These are phyloP conservation scores for Ascochyta rabiei DNA, from an alignment of 2,329 filamentous ascomycete genomes.

Conservation along the genomic window DNA sequence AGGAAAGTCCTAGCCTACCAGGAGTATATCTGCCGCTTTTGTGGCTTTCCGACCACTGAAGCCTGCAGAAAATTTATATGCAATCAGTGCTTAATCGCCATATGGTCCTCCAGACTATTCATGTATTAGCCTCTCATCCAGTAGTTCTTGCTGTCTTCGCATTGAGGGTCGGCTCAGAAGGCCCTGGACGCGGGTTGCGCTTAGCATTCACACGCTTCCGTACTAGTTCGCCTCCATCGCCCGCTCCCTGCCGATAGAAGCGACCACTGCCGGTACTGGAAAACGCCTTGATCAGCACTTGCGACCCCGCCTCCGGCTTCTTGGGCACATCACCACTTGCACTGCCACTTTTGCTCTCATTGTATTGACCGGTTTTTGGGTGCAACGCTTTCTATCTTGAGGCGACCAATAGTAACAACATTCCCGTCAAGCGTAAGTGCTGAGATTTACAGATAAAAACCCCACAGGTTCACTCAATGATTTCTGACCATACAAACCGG, in stretches of 20 bases:
- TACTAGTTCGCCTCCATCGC: not conserved
- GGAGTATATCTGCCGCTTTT: not conserved
- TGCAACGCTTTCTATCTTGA: not conserved
- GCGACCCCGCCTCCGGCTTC: not conserved
- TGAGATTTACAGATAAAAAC: not conserved
- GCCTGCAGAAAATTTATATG: not conserved
- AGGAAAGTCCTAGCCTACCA: not conserved
- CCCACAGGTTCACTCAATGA: not conserved
- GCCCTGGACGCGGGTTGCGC: not conserved
- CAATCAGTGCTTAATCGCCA: not conserved
- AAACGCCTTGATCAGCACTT: not conserved
- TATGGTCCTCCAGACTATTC: not conserved
- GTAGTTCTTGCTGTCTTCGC: not conserved
- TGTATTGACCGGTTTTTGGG: not conserved
- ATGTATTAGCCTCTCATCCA: not conserved
- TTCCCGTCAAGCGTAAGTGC: not conserved
- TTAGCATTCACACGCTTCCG: not conserved
- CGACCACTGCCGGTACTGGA: not conserved
- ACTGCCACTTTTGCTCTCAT: not conserved
- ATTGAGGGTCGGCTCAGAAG: not conserved
- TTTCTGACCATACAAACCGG: not conserved
- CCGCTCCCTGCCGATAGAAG: not conserved
- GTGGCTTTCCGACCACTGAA: conserved; percentile 1
- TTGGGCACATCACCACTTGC: not conserved
- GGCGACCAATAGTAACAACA: not conserved